Evolutionary conservation across 1,284 basidiomycete genomes (phyloP), one percentile per base, ranked within the genome.

Genomic region (Marasmius fiardii): DNA sequence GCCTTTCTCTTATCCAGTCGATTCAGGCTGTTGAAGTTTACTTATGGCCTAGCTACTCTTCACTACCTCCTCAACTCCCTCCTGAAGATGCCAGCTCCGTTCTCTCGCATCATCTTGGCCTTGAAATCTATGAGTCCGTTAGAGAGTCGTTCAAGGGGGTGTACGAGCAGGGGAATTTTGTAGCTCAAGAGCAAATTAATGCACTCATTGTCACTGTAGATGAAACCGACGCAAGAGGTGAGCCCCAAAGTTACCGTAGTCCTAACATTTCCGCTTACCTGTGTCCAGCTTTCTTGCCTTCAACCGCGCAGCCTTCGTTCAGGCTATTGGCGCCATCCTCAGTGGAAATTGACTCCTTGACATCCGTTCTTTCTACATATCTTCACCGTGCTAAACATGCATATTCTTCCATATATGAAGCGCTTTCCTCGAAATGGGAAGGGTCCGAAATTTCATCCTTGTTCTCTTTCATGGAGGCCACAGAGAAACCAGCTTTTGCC

Each of bases 31-130:
- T 81, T 7, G 67, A 79, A 34, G 74, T 88, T 6, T 88, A 83
- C 64, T 68, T 88, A 10, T 75, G 76, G 54, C 83, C 87, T 5
- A 74, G 77, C 14, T 59, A 67, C 5, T 63, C 72, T 0, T 63
- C 65, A 7, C 60, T 74, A 35, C 70, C 67, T 2, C 64, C 74
- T 11, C 68, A 59, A 16, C 67, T 84, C n/a, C 75, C 79, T 16
- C 72, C 76, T 23, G 72, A 78, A 34, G 76, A 83, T 55, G 83
- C 85, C 51, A 83, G 79, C 63, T 74, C 79, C 33, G 78, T 75
- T 6, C 73, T 91, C 35, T 79, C 88, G 20, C 81, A 79, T 56
- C 87, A 91, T 64, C 77, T 91, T 16, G 82, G 84, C 21, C 76
- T 92, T 3, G 89, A 90, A 60, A 70, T 71, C 26, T 85, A 85